These are phyloP conservation scores for Termitomyces sp. DNA, from an alignment of 768 basidiomycete species.

Conservation along the genomic window DNA sequence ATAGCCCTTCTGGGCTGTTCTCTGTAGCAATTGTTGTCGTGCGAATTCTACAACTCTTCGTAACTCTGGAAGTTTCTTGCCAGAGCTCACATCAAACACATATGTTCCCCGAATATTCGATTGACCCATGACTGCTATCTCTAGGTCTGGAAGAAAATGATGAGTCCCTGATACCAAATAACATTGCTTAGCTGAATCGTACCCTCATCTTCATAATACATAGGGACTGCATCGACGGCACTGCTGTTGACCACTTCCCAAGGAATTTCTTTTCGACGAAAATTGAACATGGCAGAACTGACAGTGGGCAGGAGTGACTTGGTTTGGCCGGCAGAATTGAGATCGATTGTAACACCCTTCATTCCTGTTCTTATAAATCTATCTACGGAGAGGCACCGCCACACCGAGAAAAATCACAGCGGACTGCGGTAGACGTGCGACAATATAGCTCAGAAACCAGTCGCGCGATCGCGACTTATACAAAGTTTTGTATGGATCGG, in stretches of 20 bases:
- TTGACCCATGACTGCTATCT: slow-evolving; percentile 50
- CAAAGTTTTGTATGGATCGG: too few relatives aligned
- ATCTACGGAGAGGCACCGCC: slow-evolving; percentile 9
- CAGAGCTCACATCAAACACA: slow-evolving; percentile 51
- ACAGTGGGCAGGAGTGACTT: background rate
- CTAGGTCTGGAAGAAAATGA: slow-evolving; percentile 39
- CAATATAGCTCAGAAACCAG: background rate
- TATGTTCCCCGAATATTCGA: slow-evolving; percentile 55
- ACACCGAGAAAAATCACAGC: background rate
- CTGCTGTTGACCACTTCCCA: slow-evolving; percentile 78
- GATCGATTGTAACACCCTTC: slow-evolving; percentile 5
- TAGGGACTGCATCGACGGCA: slow-evolving; percentile 57
- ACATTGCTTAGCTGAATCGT: slow-evolving; percentile 11
- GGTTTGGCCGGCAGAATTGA: slow-evolving; percentile 2
- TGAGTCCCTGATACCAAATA: background rate
- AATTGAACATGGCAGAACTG: slow-evolving; percentile 30
- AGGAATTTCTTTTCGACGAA: slow-evolving; percentile 53
- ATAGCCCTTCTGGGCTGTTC: slow-evolving; percentile 47
- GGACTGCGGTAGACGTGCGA: slow-evolving; percentile 14
- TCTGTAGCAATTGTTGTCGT: slow-evolving; percentile 55
- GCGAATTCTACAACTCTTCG: slow-evolving; percentile 56
- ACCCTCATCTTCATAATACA: slow-evolving; percentile 62
- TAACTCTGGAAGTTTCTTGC: slow-evolving; percentile 40
- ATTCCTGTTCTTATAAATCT: slow-evolving; percentile 10
- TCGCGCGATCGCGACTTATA: background rate